A percentile compares a stretch with the other conserved stretches of the same genome.
These are phyloP conservation scores for Colletotrichum gigasporum DNA, from an alignment of 2,329 filamentous ascomycete species.

Conservation along the genomic window DNA sequence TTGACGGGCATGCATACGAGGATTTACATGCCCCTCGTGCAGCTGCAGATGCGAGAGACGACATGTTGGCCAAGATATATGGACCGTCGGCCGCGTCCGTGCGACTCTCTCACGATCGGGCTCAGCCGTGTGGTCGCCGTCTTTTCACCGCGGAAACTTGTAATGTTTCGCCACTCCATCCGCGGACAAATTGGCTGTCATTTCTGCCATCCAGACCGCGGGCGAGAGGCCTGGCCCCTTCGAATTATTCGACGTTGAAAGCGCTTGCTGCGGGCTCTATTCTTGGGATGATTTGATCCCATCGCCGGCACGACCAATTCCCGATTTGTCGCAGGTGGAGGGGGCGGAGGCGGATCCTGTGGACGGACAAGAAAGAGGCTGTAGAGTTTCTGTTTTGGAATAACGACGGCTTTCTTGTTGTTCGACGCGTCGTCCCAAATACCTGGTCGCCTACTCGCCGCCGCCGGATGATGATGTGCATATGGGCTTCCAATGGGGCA, in stretches of 20 bases:
- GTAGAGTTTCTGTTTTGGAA: not conserved
- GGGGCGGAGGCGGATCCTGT: not conserved
- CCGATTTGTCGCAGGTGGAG: slow-evolving; percentile 7
- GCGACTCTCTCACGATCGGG: not conserved
- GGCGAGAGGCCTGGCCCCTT: not conserved
- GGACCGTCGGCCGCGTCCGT: not conserved
- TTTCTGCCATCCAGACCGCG: not conserved
- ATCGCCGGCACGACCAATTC: not conserved
- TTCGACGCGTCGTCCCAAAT: not conserved
- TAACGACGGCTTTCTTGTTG: not conserved
- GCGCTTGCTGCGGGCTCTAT: not conserved
- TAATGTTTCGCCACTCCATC: not conserved
- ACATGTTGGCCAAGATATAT: not conserved
- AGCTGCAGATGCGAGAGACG: not conserved
- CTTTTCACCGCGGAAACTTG: not conserved
- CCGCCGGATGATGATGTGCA: not conserved
- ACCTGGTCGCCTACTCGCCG: not conserved
- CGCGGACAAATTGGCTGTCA: not conserved
- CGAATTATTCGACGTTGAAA: not conserved
- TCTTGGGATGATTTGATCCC: slow-evolving; percentile 6
- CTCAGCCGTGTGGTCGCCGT: not conserved
- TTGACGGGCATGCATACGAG: not conserved
- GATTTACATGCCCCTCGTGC: not conserved
- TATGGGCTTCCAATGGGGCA: no score
- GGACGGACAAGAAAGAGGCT: not conserved